Evolutionary conservation across 1,139 yeast species (phyloP), one percentile per base, ranked within the genome.

Genomic region (Yamadazyma triangularis): DNA sequence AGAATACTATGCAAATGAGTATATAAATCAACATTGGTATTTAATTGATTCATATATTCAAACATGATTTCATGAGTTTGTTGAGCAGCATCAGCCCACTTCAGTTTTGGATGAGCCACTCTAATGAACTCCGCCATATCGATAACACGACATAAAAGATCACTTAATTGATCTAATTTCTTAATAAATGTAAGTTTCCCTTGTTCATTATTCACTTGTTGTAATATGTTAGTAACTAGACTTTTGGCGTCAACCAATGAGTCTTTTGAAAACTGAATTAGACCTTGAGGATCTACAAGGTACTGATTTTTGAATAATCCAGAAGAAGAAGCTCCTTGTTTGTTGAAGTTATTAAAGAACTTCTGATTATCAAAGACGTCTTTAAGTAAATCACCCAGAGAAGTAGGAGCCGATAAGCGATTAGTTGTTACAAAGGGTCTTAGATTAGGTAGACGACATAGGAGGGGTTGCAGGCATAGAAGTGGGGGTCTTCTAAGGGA

Each of bases 61-160:
- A 82, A 91, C 83, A 91, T 76, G 41, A 78, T 68, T 47, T 87
- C 95, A 50, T 91, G 96, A 19, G 94, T 83, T 32, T 74, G 71
- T 48, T 91, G 96, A 1, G 98, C 96, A 2, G 91, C 93, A 28
- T 68, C 69, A 4, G 82, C 70, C 71, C 86, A 87, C 25, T 66
- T 60, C 30, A 65, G 64, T 40, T 80, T 73, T 1, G 97, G 96
- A 53, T 91, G 97, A 1, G 82, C 79, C 29, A 88, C 89, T 32
- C 98, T 67, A 16, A 93, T 77, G 56, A 91, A 91, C 44, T 91
- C 98, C 16, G 96, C 93, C 33, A 89, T 75, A 54, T 91, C 99
- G 26, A 91, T 89, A 7, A 87, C 97, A 38, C 95, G 75, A 53
- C 99, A 91, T 26, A 91, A 59, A 13, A 84, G 73, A 53, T 91